These are phyloP conservation scores for Aspergillus biplanus DNA, from an alignment of 495 filamentous ascomycete species.

Conservation along the genomic window DNA sequence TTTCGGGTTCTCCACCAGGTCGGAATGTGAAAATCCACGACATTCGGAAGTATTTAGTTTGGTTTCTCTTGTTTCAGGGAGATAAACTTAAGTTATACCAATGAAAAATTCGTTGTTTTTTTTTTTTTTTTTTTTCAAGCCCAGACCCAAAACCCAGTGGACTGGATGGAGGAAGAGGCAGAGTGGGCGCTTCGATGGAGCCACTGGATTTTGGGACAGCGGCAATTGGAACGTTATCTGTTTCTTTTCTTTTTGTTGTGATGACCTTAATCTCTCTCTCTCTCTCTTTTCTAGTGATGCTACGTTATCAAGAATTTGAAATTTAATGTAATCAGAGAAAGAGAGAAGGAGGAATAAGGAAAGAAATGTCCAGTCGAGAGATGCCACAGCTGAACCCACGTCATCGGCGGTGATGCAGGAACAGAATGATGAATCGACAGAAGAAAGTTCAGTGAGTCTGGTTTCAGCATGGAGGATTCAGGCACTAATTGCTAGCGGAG, in stretches of 20 bases:
- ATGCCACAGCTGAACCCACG: background rate
- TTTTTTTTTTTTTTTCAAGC: background rate
- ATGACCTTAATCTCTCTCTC: too few species aligned
- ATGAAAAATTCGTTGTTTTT: background rate
- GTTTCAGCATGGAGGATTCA: slow-evolving; percentile 1
- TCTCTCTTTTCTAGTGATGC: too few species aligned
- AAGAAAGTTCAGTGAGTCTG: background rate
- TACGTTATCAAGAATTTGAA: too few species aligned
- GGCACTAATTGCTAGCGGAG: background rate
- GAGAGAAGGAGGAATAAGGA: background rate
- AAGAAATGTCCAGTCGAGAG: background rate
- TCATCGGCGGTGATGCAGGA: slow-evolving; percentile 2
- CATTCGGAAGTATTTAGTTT: too few species aligned
- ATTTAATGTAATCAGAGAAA: too few species aligned
- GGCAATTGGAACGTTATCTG: background rate
- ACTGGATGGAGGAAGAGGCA: background rate
- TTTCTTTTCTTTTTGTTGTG: background rate
- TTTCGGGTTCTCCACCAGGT: too few species aligned
- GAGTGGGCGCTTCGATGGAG: background rate
- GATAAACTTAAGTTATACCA: background rate
- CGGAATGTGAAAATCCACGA: too few species aligned
- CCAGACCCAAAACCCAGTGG: too few species aligned
- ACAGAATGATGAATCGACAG: background rate
- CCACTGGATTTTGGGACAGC: background rate
- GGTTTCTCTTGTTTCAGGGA: too few species aligned